Percentiles rank a stretch among this genome's conserved stretches.
phyloP scores from a whole-genome alignment of 2,329 filamentous ascomycete species.

The Trichoderma semiorbis region DNA sequence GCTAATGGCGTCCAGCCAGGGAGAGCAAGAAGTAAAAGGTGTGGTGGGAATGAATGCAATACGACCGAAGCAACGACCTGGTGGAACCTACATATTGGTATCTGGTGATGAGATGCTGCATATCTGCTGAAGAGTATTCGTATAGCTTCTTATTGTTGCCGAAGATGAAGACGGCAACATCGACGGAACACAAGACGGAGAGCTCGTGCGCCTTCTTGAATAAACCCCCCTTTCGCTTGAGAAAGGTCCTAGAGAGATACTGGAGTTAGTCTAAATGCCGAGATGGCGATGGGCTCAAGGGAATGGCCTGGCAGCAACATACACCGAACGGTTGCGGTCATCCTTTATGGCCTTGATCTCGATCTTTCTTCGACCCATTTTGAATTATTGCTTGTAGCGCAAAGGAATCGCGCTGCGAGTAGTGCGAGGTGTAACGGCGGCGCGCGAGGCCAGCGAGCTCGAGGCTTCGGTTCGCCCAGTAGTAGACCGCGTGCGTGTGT shows the following conservation, averaged over 20 bases:
- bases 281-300: constrained; percentile 7
- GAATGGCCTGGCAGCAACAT: constrained; percentile 43
- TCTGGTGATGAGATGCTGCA: constrained; percentile 82
- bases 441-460: constrained; percentile 1
- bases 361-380: constrained; percentile 97
- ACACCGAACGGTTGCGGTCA: constrained; percentile 97
- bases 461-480: neutral
- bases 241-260: constrained; percentile 69
- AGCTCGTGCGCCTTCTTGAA: constrained; percentile 99
- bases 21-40: neutral
- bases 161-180: constrained; percentile 98
- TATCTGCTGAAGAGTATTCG: constrained; percentile 92
- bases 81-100: constrained; percentile 78
- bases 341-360: constrained; percentile 99
- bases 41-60: constrained; percentile 1
- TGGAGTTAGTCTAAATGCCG: constrained; percentile 22
- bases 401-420: constrained; percentile 17
- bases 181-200: constrained; percentile 94
- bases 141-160: constrained; percentile 99
- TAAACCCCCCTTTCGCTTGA: constrained; percentile 96
- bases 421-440: constrained; percentile 20
- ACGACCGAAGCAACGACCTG: constrained; percentile 14
- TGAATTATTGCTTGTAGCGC: constrained; percentile 21
- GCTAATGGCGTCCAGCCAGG: neutral
- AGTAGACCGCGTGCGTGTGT: neutral